phyloP scores from a whole-genome alignment of 1,284 basidiomycete genomes.

The Ceratobasidium sp. region DNA sequence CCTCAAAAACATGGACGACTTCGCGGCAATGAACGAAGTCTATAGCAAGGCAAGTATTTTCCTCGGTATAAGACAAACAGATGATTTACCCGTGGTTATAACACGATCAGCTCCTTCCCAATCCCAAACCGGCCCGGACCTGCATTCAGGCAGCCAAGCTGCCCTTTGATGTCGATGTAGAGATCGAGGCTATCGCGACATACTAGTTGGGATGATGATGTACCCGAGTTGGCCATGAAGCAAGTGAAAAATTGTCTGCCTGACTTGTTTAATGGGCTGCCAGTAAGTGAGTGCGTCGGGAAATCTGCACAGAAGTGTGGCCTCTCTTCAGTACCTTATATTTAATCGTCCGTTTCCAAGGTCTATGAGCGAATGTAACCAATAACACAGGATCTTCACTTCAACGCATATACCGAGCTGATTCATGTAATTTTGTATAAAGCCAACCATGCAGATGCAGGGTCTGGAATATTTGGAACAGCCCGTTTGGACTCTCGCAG shows the following conservation, averaged over 20 bases:
- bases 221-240: not conserved
- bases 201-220: not conserved
- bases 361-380: too few species aligned
- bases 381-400: not conserved
- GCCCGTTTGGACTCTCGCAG: too few species aligned
- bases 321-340: too few species aligned
- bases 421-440: too few species aligned
- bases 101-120: slow-evolving; percentile 60
- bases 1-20: slow-evolving; percentile 68
- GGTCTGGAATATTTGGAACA: too few species aligned
- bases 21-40: slow-evolving; percentile 65
- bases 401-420: not conserved
- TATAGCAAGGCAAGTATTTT: slow-evolving; percentile 60
- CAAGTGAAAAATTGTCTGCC: not conserved
- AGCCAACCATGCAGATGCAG: too few species aligned
- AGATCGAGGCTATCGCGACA: slow-evolving; percentile 77
- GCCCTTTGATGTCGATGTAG: slow-evolving; percentile 79
- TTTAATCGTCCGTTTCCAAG: too few species aligned
- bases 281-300: not conserved
- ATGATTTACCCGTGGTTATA: not conserved
- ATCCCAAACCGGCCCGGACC: slow-evolving; percentile 79
- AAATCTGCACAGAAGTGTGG: too few species aligned
- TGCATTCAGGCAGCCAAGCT: slow-evolving; percentile 82
- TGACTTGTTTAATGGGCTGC: not conserved
- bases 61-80: not conserved